Conservation (phyloP, 129 eudicot genomes). For the Apium graveolens region DNA sequence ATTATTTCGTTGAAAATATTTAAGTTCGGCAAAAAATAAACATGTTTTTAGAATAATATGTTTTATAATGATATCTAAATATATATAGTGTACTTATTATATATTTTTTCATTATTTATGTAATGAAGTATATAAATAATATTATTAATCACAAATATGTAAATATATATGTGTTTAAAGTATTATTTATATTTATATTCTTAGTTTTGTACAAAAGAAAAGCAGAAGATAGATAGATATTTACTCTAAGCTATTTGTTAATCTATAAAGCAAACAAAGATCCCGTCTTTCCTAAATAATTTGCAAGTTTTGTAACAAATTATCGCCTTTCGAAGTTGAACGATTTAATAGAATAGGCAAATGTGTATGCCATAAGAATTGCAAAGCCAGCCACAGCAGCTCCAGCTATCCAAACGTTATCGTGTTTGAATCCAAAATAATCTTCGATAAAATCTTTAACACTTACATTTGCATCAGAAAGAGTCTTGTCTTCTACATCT, state of each 20-base stretch:
- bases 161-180: too few relatives aligned
- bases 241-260: not conserved
- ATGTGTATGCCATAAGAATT: constrained; percentile 15
- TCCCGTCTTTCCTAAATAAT: not conserved
- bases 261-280: constrained; percentile 5
- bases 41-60: too few relatives aligned
- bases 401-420: constrained; percentile 28
- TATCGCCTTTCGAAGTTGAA: constrained; percentile 21
- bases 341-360: constrained; percentile 30
- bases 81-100: too few relatives aligned
- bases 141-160: too few relatives aligned
- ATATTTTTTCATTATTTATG: too few relatives aligned
- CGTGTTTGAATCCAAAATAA: constrained; percentile 38
- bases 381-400: constrained; percentile 28
- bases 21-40: too few relatives aligned
- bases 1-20: too few relatives aligned
- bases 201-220: not conserved
- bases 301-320: too few relatives aligned
- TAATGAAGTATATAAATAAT: too few relatives aligned
- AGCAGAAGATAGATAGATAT: not conserved
- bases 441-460: constrained; percentile 22
- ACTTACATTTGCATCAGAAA: constrained; percentile 1
- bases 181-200: too few relatives aligned
- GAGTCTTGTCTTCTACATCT: constrained; percentile 14
- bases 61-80: too few relatives aligned